These are phyloP conservation scores for Dorcoceras hygrometricum DNA, from an alignment of 257 asterid species.

Conservation along the genomic window DNA sequence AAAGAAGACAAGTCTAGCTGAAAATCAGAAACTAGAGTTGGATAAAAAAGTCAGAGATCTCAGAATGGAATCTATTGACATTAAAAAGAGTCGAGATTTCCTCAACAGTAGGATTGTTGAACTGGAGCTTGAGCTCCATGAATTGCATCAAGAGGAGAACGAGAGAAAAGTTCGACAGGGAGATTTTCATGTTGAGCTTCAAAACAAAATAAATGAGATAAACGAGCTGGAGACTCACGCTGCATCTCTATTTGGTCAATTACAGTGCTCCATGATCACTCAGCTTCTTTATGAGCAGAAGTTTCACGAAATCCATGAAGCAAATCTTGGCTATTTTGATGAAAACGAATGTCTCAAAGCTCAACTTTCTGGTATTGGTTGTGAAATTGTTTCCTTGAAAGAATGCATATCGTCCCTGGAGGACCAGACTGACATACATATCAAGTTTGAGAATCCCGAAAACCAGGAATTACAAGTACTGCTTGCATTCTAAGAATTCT, in stretches of 20 bases:
- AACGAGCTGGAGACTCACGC: conserved; percentile 53
- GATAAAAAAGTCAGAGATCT: conserved; percentile 35
- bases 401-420: conserved; percentile 70
- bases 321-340: conserved; percentile 36
- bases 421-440: conserved; percentile 44
- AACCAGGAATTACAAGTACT: conserved; percentile 49
- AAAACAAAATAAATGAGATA: conserved; percentile 42
- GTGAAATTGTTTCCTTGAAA: conserved; percentile 60
- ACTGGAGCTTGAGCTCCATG: conserved; percentile 40
- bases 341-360: conserved; percentile 51
- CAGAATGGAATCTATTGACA: conserved; percentile 31
- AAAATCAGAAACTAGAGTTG: conserved; percentile 44
- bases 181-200: conserved; percentile 49
- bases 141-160: conserved; percentile 35
- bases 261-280: conserved; percentile 51
- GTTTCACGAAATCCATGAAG: conserved; percentile 60
- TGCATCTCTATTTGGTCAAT: conserved; percentile 48
- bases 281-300: conserved; percentile 70
- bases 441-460: conserved; percentile 49
- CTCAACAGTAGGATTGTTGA: conserved; percentile 38
- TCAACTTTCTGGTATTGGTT: conserved; percentile 55
- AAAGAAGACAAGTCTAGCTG: conserved; percentile 38
- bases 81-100: conserved; percentile 31
- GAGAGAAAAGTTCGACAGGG: conserved; percentile 44
- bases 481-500: background rate